phyloP scores from a whole-genome alignment of 371 early-diverging fungal species.

The Lichtheimia ornata region DNA sequence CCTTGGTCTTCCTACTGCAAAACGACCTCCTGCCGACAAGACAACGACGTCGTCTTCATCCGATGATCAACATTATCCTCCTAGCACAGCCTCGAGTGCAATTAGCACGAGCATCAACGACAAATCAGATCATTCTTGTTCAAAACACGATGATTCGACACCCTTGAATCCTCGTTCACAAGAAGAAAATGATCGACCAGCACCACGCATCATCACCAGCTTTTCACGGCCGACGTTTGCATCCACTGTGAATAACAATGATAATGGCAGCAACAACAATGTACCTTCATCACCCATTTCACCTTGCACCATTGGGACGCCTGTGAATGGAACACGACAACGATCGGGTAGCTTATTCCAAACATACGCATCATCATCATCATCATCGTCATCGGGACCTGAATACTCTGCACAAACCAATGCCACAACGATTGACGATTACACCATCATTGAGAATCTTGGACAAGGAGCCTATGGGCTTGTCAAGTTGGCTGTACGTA shows the following conservation, averaged over 20 bases:
- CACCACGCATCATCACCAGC: slow-evolving; percentile 13
- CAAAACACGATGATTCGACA: not conserved
- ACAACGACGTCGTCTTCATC: not conserved
- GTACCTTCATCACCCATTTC: slow-evolving; percentile 14
- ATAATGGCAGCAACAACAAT: slow-evolving; percentile 3
- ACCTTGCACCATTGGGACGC: slow-evolving; percentile 12
- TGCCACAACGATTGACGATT: slow-evolving; percentile 56
- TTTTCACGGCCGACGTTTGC: slow-evolving; percentile 21
- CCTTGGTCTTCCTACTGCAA: slow-evolving; percentile 17
- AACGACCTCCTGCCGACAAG: slow-evolving; percentile 3
- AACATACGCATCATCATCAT: not conserved
- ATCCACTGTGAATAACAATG: not conserved
- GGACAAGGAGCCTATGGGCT: slow-evolving; percentile 79
- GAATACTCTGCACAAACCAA: slow-evolving; percentile 53
- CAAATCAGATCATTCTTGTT: too few species aligned
- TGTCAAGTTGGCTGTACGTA: slow-evolving; percentile 58
- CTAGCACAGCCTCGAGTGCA: not conserved
- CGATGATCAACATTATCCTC: not conserved
- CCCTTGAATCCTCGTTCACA: not conserved
- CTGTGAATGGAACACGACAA: slow-evolving; percentile 3
- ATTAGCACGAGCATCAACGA: too few species aligned
- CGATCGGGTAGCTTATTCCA: slow-evolving; percentile 1
- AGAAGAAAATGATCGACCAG: slow-evolving; percentile 7
- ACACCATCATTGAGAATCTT: slow-evolving; percentile 57
- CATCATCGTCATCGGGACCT: slow-evolving; percentile 9